Percentiles rank a stretch among this genome's conserved stretches.
These are phyloP conservation scores for Phytopythium montanum DNA, from an alignment of 352 stramenopile species.

Conservation along the genomic window DNA sequence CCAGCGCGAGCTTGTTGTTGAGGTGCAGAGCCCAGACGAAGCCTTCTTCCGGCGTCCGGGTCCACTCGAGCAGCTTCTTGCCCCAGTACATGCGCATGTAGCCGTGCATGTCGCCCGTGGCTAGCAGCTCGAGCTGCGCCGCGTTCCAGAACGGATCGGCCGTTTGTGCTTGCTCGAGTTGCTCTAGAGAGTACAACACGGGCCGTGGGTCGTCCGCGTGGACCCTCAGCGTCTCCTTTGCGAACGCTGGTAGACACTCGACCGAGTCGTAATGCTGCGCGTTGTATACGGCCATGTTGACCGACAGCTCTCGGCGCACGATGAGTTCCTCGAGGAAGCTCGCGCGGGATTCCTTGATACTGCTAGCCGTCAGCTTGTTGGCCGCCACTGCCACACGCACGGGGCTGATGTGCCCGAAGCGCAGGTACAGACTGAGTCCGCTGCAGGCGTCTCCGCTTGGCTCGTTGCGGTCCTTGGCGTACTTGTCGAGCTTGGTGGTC, in stretches of 20 bases:
- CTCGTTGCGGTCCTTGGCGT: slow-evolving; percentile 91
- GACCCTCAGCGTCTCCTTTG: slow-evolving; percentile 87
- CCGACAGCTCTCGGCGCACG: slow-evolving; percentile 94
- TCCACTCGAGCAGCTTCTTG: slow-evolving; percentile 99
- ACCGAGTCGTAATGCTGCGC: slow-evolving; percentile 96
- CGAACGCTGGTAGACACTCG: slow-evolving; percentile 87
- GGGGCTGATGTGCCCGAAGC: slow-evolving; percentile 89
- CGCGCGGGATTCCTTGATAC: slow-evolving; percentile 69
- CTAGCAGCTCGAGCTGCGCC: slow-evolving; percentile 94
- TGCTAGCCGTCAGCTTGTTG: slow-evolving; percentile 66
- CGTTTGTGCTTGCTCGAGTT: slow-evolving; percentile 92
- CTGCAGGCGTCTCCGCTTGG: slow-evolving; percentile 91
- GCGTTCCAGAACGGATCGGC: slow-evolving; percentile 99
- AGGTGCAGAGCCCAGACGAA: slow-evolving; percentile 93
- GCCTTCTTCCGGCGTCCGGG: slow-evolving; percentile 83
- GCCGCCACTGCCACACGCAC: slow-evolving; percentile 60
- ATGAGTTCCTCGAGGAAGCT: slow-evolving; percentile 98
- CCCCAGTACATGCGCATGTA: slow-evolving; percentile 99
- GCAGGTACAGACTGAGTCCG: slow-evolving; percentile 92
- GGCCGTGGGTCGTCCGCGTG: slow-evolving; percentile 88
- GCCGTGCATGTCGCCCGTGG: slow-evolving; percentile 91
- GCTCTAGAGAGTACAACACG: slow-evolving; percentile 87
- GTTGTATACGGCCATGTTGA: slow-evolving; percentile 98
- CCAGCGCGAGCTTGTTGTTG: slow-evolving; percentile 98
- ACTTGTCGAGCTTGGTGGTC: slow-evolving; percentile 66